Evolutionary conservation across 768 basidiomycete species (phyloP).

Genomic region (Gyrodon lividus): DNA sequence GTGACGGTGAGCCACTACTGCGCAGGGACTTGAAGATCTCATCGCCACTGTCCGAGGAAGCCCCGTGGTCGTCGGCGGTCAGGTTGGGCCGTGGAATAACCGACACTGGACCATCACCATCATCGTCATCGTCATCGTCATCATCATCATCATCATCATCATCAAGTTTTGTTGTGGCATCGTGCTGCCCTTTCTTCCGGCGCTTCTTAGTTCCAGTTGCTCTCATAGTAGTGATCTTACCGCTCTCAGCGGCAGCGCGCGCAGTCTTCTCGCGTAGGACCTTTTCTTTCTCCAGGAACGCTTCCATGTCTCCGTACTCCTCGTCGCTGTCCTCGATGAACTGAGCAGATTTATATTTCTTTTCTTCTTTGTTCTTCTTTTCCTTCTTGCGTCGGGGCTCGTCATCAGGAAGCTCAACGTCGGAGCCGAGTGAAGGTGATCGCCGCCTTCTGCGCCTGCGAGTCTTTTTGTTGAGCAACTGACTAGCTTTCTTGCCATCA

Average conservation of each 20-base stretch:
- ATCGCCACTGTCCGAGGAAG: conserved; percentile 25
- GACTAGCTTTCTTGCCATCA: conserved; percentile 70
- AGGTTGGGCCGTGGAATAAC: conserved; percentile 12
- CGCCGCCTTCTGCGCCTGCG: conserved; percentile 51
- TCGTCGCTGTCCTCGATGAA: conserved; percentile 92
- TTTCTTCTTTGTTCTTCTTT: conserved; percentile 64
- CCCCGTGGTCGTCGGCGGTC: conserved; percentile 16
- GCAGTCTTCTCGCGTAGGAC: conserved; percentile 53
- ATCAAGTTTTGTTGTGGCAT: conserved; percentile 42
- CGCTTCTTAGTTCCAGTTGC: conserved; percentile 59
- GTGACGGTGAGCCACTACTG: conserved; percentile 25
- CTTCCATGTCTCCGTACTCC: conserved; percentile 77
- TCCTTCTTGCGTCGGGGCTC: conserved; percentile 38
- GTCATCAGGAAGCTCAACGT: conserved; percentile 36
- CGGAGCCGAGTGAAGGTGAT: conserved; percentile 48
- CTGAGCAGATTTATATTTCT: conserved; percentile 83
- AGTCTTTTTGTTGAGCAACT: conserved; percentile 67
- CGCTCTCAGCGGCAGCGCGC: conserved; percentile 43
- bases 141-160: conserved; percentile 22
- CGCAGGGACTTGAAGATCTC: conserved; percentile 21
- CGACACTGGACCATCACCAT: conserved; percentile 18
- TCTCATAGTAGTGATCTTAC: conserved; percentile 42
- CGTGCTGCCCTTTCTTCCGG: conserved; percentile 43
- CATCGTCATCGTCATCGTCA: conserved; percentile 32
- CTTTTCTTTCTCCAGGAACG: conserved; percentile 78